These are phyloP conservation scores for Oryza punctata DNA, from an alignment of 176 grass and related monocot species.

Conservation along the genomic window DNA sequence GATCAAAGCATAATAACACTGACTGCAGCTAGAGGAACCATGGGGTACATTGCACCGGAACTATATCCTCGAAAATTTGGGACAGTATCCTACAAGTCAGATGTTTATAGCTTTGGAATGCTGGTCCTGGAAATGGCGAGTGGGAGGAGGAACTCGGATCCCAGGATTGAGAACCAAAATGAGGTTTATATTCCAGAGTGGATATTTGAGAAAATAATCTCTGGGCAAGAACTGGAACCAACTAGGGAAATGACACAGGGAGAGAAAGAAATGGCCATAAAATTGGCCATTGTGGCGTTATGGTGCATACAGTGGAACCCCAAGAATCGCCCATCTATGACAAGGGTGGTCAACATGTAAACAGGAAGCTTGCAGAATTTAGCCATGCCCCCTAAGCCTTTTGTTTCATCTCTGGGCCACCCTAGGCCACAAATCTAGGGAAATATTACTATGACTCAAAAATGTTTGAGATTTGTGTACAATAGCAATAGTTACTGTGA, in stretches of 20 bases:
- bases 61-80: too few relatives aligned
- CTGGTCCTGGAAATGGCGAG: too few relatives aligned
- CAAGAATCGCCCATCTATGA: slow-evolving; percentile 49
- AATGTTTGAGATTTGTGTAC: neutral
- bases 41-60: too few relatives aligned
- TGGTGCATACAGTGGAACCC: slow-evolving; percentile 76
- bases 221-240: slow-evolving; percentile 17
- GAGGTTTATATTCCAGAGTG: slow-evolving; percentile 52
- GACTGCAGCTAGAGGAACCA: too few relatives aligned
- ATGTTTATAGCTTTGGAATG: too few relatives aligned
- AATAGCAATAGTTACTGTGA: neutral
- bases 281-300: slow-evolving; percentile 50
- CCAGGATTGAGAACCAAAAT: too few relatives aligned
- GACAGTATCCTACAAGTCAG: too few relatives aligned
- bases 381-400: slow-evolving; percentile 48
- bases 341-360: slow-evolving; percentile 58
- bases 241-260: neutral
- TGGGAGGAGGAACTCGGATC: too few relatives aligned
- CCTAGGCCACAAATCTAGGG: neutral
- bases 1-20: too few relatives aligned
- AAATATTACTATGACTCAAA: neutral
- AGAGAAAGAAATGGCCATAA: slow-evolving; percentile 34
- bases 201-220: slow-evolving; percentile 36
- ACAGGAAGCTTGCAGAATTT: slow-evolving; percentile 41
- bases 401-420: slow-evolving; percentile 36